Conservation (phyloP, 495 filamentous ascomycete species). For the Zalerion maritima region DNA sequence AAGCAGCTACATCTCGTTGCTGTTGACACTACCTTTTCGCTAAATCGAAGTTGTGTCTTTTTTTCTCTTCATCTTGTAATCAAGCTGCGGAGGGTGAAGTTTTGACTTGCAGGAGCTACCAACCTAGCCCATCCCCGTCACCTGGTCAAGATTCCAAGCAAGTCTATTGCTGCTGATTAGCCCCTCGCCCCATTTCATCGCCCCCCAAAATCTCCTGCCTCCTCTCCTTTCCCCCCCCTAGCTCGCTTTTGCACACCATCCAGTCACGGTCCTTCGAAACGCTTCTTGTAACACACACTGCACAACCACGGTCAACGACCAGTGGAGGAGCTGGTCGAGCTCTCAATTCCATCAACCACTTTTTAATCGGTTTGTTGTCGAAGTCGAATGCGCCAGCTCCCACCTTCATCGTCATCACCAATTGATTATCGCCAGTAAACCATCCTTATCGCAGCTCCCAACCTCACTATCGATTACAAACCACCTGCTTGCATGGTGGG, state of each 20-base stretch:
- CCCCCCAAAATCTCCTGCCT: conserved; percentile 15
- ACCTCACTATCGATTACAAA: conserved; percentile 20
- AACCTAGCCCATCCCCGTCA: too few relatives aligned
- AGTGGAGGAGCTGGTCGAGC: conserved; percentile 14
- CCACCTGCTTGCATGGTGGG: conserved; percentile 34
- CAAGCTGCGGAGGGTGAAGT: too few relatives aligned
- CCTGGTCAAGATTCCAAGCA: too few relatives aligned
- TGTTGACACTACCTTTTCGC: too few relatives aligned
- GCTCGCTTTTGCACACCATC: conserved; percentile 12
- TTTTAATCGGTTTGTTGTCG: not conserved
- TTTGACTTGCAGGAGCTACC: too few relatives aligned
- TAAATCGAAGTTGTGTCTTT: too few relatives aligned
- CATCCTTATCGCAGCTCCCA: conserved; percentile 20
- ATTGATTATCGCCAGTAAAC: conserved; percentile 18
- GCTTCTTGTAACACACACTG: conserved; percentile 36
- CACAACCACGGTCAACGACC: too few relatives aligned
- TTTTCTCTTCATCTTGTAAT: too few relatives aligned
- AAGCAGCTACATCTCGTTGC: too few relatives aligned
- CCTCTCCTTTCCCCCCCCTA: conserved; percentile 22
- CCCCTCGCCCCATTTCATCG: too few relatives aligned
- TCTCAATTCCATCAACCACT: conserved; percentile 1
- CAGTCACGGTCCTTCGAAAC: conserved; percentile 27
- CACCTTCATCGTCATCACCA: conserved; percentile 11
- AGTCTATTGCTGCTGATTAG: too few relatives aligned
- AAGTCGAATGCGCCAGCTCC: conserved; percentile 12